Evolutionary conservation across 805 yeast species (phyloP).

Genomic region (Pichia nakasei): DNA sequence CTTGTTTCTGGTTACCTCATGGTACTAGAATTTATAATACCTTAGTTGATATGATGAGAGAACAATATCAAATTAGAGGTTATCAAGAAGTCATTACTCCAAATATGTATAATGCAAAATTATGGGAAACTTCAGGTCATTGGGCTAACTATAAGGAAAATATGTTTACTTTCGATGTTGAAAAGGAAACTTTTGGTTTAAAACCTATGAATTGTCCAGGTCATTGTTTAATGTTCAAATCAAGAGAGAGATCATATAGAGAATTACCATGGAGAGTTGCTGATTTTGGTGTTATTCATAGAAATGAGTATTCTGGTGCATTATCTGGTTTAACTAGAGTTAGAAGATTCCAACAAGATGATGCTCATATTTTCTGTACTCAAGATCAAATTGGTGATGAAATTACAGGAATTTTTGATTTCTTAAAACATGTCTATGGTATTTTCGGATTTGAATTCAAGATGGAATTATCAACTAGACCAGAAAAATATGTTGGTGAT

Average conservation of each 20-base stretch:
- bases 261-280: constrained; percentile 99
- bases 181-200: constrained; percentile 88
- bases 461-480: constrained; percentile 96
- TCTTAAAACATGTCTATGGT: constrained; percentile 79
- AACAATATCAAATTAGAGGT: constrained; percentile 86
- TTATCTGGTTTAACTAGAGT: constrained; percentile 92
- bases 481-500: constrained; percentile 93
- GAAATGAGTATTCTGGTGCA: constrained; percentile 96
- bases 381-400: constrained; percentile 84
- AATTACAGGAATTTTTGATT: constrained; percentile 76
- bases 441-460: constrained; percentile 90
- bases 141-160: constrained; percentile 97
- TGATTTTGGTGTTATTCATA: constrained; percentile 93
- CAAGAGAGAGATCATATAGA: constrained; percentile 90
- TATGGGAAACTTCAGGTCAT: constrained; percentile 99
- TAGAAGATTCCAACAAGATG: constrained; percentile 98
- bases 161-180: constrained; percentile 95
- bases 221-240: constrained; percentile 86
- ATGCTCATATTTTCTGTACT: constrained; percentile 95
- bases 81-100: constrained; percentile 98
- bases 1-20: constrained; percentile 98
- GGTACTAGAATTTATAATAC: constrained; percentile 96
- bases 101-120: constrained; percentile 93
- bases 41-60: constrained; percentile 67
- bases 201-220: constrained; percentile 73